Evolutionary conservation across 2,329 filamentous ascomycete species (phyloP).

Genomic region (Colletotrichum tropicicola): DNA sequence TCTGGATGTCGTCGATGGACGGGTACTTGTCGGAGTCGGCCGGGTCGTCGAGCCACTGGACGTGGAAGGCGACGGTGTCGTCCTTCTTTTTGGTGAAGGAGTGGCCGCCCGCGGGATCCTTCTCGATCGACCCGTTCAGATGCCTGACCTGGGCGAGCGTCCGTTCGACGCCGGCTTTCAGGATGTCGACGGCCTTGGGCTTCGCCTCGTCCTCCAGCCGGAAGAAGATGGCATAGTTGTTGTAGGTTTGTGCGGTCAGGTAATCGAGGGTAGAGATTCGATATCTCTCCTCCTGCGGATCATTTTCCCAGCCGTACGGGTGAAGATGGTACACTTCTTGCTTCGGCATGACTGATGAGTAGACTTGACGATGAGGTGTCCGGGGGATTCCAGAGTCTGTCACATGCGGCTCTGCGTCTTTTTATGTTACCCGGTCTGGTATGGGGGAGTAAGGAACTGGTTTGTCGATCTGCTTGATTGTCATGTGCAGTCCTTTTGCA

Average conservation of each 20-base stretch:
- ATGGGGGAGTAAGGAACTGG: no score
- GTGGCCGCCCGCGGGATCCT: constrained; percentile 43
- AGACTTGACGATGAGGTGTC: no score
- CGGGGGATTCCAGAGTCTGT: no score
- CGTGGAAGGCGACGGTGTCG: constrained; percentile 43
- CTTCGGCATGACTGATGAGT: constrained; percentile 37
- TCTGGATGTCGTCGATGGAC: constrained; percentile 48
- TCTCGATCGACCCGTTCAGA: constrained; percentile 49
- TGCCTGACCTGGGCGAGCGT: constrained; percentile 48
- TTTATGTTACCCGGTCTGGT: no score
- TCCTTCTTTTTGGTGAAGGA: constrained; percentile 46
- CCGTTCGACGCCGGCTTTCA: constrained; percentile 45
- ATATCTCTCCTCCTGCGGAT: constrained; percentile 45
- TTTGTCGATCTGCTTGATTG: no score
- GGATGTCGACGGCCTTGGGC: constrained; percentile 29
- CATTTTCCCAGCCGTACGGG: constrained; percentile 45
- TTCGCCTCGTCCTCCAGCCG: constrained; percentile 39
- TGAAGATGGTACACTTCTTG: constrained; percentile 39
- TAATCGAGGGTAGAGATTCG: constrained; percentile 49
- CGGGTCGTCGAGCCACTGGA: constrained; percentile 47
- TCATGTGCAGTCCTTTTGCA: no score
- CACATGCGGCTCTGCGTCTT: no score
- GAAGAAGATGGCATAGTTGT: constrained; percentile 51
- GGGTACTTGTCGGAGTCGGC: background rate
- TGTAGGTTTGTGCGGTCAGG: constrained; percentile 42